Conservation (phyloP, 2,329 filamentous ascomycete genomes). For the Ascosphaera apis region DNA sequence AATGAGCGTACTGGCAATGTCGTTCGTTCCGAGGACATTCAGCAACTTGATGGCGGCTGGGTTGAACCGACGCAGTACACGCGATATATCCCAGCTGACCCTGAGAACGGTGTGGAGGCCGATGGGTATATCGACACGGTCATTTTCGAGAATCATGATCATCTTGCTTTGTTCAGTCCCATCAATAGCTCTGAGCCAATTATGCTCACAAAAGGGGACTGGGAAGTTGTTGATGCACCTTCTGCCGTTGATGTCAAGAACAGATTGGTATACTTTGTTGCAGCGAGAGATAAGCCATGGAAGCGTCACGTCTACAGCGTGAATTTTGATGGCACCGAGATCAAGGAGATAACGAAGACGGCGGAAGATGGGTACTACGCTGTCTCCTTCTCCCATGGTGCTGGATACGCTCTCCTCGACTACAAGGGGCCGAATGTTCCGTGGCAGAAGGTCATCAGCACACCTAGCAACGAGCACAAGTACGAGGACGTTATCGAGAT, state of each 20-base stretch:
- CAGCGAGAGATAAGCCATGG: constrained; percentile 66
- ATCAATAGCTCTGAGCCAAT: constrained; percentile 61
- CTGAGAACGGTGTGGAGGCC: constrained; percentile 45
- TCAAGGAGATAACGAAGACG: constrained; percentile 52
- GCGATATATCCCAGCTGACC: constrained; percentile 64
- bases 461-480: constrained; percentile 39
- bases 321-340: constrained; percentile 51
- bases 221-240: constrained; percentile 77
- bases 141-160: constrained; percentile 67
- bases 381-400: constrained; percentile 61
- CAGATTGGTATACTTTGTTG: constrained; percentile 77
- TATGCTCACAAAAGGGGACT: constrained; percentile 67
- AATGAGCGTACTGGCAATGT: constrained; percentile 48
- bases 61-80: constrained; percentile 83
- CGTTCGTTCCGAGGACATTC: constrained; percentile 57
- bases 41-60: constrained; percentile 83
- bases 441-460: constrained; percentile 76
- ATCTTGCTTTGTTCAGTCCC: constrained; percentile 81
- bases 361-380: constrained; percentile 54
- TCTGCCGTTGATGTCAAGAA: constrained; percentile 63
- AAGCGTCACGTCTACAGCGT: constrained; percentile 86
- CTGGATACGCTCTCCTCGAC: constrained; percentile 61
- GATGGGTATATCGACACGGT: constrained; percentile 89
- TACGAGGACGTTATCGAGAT: constrained; percentile 56
- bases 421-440: constrained; percentile 72